phyloP scores from a whole-genome alignment of 352 stramenopile genomes.

The Phytophthora brassicae region DNA sequence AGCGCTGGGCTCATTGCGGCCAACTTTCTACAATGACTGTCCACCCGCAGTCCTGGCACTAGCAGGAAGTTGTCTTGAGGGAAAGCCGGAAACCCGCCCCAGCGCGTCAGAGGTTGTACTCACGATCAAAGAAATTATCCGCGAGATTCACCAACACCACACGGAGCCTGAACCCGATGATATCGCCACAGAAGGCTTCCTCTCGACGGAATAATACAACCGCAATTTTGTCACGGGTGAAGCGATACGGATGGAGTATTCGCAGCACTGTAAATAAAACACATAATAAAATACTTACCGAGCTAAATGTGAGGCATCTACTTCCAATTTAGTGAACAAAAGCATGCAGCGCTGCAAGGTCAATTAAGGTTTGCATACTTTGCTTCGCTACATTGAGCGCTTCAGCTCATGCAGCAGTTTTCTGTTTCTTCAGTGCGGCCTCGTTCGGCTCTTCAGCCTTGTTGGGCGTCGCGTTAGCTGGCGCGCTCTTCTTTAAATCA shows the following conservation, averaged over 20 bases:
- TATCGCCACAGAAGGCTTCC: slow-evolving; percentile 32
- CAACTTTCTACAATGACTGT: slow-evolving; percentile 58
- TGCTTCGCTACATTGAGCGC: not conserved
- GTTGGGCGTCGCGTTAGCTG: slow-evolving; percentile 1
- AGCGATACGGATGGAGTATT: slow-evolving; percentile 17
- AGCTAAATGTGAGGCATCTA: not conserved
- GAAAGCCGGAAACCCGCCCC: slow-evolving; percentile 42
- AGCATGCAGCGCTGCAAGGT: slow-evolving; percentile 1
- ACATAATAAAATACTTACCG: slow-evolving; percentile 16
- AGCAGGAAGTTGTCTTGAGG: slow-evolving; percentile 47
- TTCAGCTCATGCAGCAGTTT: slow-evolving; percentile 21
- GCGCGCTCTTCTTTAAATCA: slow-evolving; percentile 22
- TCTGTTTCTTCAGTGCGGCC: slow-evolving; percentile 43
- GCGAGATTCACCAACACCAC: slow-evolving; percentile 14
- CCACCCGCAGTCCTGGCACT: slow-evolving; percentile 41
- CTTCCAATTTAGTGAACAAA: not conserved
- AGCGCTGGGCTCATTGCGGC: slow-evolving; percentile 36
- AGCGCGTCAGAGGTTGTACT: slow-evolving; percentile 44
- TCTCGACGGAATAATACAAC: slow-evolving; percentile 20
- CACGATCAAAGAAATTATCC: slow-evolving; percentile 40
- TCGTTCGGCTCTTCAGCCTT: slow-evolving; percentile 26
- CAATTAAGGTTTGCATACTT: slow-evolving; percentile 3
- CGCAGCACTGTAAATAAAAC: slow-evolving; percentile 25
- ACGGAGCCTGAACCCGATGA: slow-evolving; percentile 28
- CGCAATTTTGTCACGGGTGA: not conserved